Evolutionary conservation across 139 green algal species (phyloP), one percentile per base, ranked within the genome.

Genomic region (Coccomyxa sp.): DNA sequence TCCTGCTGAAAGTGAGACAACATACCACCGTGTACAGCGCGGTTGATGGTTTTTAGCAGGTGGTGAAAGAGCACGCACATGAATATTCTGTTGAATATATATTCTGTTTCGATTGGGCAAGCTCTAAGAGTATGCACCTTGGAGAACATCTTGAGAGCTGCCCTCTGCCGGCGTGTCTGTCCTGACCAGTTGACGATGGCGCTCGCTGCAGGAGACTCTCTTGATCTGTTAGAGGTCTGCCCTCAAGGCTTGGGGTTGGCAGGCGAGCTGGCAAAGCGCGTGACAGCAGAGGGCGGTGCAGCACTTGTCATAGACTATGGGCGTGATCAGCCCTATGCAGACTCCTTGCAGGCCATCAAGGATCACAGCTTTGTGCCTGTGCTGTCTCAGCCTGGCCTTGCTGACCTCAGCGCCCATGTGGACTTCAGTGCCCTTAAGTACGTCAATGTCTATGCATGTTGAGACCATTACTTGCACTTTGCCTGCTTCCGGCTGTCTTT

Each of bases 241-340:
- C 85, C 78, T 24, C 82, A 89, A 41, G 88, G 80, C 36, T 94
- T 98, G 84, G 87, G 85, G 2, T 54, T 89, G 7, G 92, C 90
- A 41, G 86, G 92, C 70, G 78, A 83, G 0, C 77, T 98, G 18
- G 89, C 90, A 9, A 64, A 83, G 82, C 85, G 96, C 6, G 83
- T 99, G 29, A 81, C 85, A 3, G n/a, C 74, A 8, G 69, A 87
- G 7, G 88, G 89, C 35, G 96, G 96, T 14, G 96, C 91, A 0
- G 96, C 95, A 1, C 86, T 99, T 22, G 72, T 99, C 33, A 85
- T 99, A 1, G 96, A 99, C 83, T 99, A 99, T 77, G 96, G 96
- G 0, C 80, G 91, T 33, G 91, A 95, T 54, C 81, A 68, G 0
- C 82, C 90, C 10, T 95, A 97, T 73, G 50, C 41, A 0, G 87